Evolutionary conservation across 805 yeast species (phyloP), one percentile per base, ranked within the genome.

Genomic region (Yarrowia sp.): DNA sequence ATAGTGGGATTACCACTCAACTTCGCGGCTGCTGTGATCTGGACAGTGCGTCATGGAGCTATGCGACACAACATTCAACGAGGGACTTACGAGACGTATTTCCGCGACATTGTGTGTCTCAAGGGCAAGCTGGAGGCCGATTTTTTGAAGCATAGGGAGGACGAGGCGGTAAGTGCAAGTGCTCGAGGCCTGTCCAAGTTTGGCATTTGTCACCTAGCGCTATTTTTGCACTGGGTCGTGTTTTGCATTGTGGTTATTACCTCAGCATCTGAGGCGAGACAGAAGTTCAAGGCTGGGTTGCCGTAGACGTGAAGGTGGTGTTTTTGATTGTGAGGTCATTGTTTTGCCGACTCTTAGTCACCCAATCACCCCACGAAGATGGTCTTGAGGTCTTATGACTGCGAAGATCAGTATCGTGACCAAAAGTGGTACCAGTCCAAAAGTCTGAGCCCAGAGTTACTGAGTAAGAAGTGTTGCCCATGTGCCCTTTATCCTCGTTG

Each of bases 11-110:
- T 56, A 8, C 63, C 63, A 4, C 63, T 56, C 63, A 56, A 56
- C 38, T 56, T 56, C 7, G 40, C 36, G 2, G 63, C 63, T 2
- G 48, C 63, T 2, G 40, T 56, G 11, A 41, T 56, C 38, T 56
- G 63, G 63, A 41, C 63, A 5, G 40, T 56, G 10, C 36, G 63
- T 1, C 63, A 56, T 32, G 48, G 48, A 41, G 38, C 48, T 5
- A 56, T 56, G 63, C 41, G 63, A 56, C 46, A 56, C 36, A 56
- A 56, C 48, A 56, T 56, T 7, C 48, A 41, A 9, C 46, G 63
- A 56, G 63, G 63, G n/a, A 56, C 63, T 41, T 56, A 56, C 38
- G 63, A 56, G 16, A 56, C 63, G 38, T 56, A 56, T 42, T 56
- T 56, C 63, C 46, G 48, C 38, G 63, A 56, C 63, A 56, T 56